Evolutionary conservation across 1,284 basidiomycete species (phyloP), one percentile per base, ranked within the genome.

Genomic region (Inonotus obliquus): DNA sequence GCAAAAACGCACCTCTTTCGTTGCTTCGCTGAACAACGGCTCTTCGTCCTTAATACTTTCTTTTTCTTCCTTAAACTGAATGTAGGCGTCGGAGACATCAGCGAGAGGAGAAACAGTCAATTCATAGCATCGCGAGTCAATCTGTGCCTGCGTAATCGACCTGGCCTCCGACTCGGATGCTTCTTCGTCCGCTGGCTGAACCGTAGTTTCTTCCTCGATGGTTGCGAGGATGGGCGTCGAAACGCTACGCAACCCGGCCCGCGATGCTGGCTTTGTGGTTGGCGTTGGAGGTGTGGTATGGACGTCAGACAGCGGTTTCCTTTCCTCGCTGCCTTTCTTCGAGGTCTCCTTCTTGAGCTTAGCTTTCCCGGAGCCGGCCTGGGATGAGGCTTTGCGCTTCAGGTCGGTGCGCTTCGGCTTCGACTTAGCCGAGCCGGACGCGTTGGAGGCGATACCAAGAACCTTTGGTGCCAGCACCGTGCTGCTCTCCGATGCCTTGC

Each of bases 71-170:
- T 66, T 57, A 25, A 60, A 58, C 41, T 64, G 63, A 23, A 61
- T 38, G 65, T 79, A 84, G 0, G 84, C 82, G 66, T 78, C 75
- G 1, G 84, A 83, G 54, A 87, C 78, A 68, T 87, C 85, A 19
- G 85, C 85, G 65, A 87, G 70, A 37, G 85, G 85, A 57, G 77
- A 74, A 60, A 87, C 85, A 1, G 85, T 87, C 62, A 86, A 67
- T 64, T 86, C 85, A 67, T 84, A 83, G 71, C 85, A 85, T 45
- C 79, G 77, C 45, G 84, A 77, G 65, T 84, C 78, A 51, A 83
- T 79, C 54, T 58, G 62, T 59, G 60, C 62, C 61, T 61, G 55
- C 19, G 55, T 60, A 41, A 59, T 4, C 23, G 23, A n/a, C 29
- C 55, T 10, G 38, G 25, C 53, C n/a, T 41, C n/a, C 29, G 54